Base-by-base conservation (phyloP, 352 stramenopile genomes). In the Globisporangium polare region DNA sequence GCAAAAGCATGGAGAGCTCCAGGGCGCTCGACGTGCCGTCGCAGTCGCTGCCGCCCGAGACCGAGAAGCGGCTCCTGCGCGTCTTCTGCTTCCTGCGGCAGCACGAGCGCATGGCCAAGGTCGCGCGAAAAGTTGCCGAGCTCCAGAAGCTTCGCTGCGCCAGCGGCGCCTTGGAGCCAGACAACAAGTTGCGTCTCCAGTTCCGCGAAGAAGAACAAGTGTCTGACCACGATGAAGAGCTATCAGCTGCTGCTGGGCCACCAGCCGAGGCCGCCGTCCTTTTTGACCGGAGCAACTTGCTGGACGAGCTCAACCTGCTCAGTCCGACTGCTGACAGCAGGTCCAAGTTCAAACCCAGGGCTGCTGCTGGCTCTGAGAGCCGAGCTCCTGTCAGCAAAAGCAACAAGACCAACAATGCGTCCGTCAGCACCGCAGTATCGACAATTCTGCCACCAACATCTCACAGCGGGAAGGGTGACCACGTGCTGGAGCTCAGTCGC, bases 21-120 rank as follows among this genome's bases (percentile, higher is more conserved):
- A 63, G 52, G 35, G 59, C 64, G 51, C 58, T 67, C 37, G 64
- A 70, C 8, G 7, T 62, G 52, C n/a, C n/a, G n/a, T 56, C 65
- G 17, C 65, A 60, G 10, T 62, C 73, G 62, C 65, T 86, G 24
- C 69, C 73, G 45, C 54, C 69, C 3, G 80, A 87, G n/a, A 67
- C 66, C 20, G 68, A 75, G 35, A 62, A 73, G 56, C 75, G 76
- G 43, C 60, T 90, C 50, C 59, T 78, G 60, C 74, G 77, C 6
- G 64, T 81, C 17, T 88, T 90, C 45, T 76, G 67, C 58, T 77
- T 80, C 39, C 61, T 87, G 15, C 73, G 78, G 7, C 78, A 88
- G 63, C 75, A 87, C 53, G 77, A 86, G 26, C 69, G 75, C 39
- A 88, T 87, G 72, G 43, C 77, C 17, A 73, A 62, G 24, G 66